These are phyloP conservation scores for Pholiota adiposa DNA, from an alignment of 1,284 basidiomycete genomes.

Conservation along the genomic window DNA sequence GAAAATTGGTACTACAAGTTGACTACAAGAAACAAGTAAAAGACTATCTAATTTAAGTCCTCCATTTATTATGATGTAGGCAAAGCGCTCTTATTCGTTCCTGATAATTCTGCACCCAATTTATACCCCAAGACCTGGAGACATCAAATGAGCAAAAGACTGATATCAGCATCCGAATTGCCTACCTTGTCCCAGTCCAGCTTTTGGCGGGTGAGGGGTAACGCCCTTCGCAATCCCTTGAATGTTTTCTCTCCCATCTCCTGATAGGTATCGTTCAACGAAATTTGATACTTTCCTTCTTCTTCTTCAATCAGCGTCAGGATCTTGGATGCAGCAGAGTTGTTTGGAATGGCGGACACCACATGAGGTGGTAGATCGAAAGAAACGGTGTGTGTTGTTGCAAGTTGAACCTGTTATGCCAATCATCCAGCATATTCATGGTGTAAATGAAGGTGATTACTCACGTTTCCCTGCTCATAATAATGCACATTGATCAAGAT, in stretches of 20 bases:
- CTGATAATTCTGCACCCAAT: slow-evolving; percentile 81
- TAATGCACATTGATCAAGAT: slow-evolving; percentile 90
- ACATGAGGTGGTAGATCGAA: slow-evolving; percentile 67
- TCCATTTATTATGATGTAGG: slow-evolving; percentile 33
- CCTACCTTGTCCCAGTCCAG: slow-evolving; percentile 92
- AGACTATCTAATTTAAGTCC: not conserved
- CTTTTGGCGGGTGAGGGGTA: slow-evolving; percentile 92
- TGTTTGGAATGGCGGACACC: slow-evolving; percentile 49
- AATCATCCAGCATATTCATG: not conserved
- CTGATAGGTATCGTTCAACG: slow-evolving; percentile 80
- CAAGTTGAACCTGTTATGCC: slow-evolving; percentile 81
- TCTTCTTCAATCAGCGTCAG: slow-evolving; percentile 81
- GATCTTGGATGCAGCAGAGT: slow-evolving; percentile 69
- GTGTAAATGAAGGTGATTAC: slow-evolving; percentile 22
- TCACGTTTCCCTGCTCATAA: slow-evolving; percentile 93
- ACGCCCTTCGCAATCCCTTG: slow-evolving; percentile 83
- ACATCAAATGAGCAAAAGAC: not conserved
- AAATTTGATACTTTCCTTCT: slow-evolving; percentile 78
- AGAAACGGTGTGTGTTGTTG: slow-evolving; percentile 71
- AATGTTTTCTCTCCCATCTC: slow-evolving; percentile 92
- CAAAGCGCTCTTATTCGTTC: slow-evolving; percentile 64
- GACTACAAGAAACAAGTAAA: too few species aligned
- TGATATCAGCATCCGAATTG: not conserved
- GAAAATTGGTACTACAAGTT: too few species aligned
- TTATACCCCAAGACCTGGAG: slow-evolving; percentile 83